Conservation (phyloP, 1,139 yeast genomes). For the Yamadazyma friedrichii region DNA sequence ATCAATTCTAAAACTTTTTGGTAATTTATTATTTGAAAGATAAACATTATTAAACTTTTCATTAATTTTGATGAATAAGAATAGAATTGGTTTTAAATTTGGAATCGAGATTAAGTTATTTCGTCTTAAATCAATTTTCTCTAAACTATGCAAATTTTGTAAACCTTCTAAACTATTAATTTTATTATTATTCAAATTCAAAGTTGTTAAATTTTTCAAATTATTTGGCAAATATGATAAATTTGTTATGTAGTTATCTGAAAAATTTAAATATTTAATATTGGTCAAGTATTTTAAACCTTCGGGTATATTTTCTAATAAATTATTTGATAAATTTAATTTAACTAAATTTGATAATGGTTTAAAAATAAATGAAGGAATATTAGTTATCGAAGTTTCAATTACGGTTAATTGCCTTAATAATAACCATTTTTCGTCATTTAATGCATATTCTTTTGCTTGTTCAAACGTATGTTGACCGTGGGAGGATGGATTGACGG, state of each 20-base stretch:
- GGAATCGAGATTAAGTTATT: constrained; percentile 39
- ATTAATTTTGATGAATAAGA: constrained; percentile 32
- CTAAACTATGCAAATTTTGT: constrained; percentile 44
- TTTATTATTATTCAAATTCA: constrained; percentile 57
- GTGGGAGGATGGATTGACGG: no score
- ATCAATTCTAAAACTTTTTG: constrained; percentile 51
- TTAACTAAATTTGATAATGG: constrained; percentile 52
- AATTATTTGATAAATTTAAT: constrained; percentile 56
- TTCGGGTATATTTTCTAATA: constrained; percentile 48
- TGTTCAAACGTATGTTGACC: constrained; percentile 1
- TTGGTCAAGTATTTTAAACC: constrained; percentile 50
- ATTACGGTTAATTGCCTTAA: constrained; percentile 57
- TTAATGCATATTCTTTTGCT: constrained; percentile 16
- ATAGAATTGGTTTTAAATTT: constrained; percentile 35
- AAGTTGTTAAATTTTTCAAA: constrained; percentile 43
- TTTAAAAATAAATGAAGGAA: constrained; percentile 47
- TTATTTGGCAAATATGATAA: constrained; percentile 40
- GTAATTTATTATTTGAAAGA: constrained; percentile 46
- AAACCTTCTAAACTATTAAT: constrained; percentile 46
- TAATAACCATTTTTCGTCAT: constrained; percentile 50
- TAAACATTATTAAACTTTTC: constrained; percentile 32
- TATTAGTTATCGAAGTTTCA: constrained; percentile 50
- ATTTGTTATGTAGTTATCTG: constrained; percentile 50
- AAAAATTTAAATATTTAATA: constrained; percentile 54
- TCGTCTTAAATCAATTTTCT: constrained; percentile 58